Conservation (phyloP, 2,329 filamentous ascomycete genomes). For the Zasmidium angulare region DNA sequence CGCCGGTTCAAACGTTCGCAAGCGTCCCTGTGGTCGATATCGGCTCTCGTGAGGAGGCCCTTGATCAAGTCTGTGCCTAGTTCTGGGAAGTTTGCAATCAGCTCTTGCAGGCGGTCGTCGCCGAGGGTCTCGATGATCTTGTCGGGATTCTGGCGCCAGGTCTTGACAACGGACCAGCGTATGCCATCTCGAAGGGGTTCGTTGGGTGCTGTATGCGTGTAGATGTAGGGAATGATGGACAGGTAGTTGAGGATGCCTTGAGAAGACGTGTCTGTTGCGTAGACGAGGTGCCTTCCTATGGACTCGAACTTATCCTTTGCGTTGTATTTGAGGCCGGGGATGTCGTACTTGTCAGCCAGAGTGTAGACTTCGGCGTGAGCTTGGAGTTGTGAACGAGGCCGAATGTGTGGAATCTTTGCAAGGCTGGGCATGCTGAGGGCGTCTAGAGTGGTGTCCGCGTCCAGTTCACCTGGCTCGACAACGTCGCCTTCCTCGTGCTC, state of each 20-base stretch:
- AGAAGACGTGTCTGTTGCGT: neutral
- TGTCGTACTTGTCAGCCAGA: constrained; percentile 15
- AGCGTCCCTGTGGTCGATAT: no score
- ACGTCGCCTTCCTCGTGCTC: no score
- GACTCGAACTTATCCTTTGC: constrained; percentile 12
- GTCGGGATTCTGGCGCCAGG: neutral
- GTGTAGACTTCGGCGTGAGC: constrained; percentile 10
- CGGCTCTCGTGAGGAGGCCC: neutral
- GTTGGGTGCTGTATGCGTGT: neutral
- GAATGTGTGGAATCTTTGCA: neutral
- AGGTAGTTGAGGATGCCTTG: neutral
- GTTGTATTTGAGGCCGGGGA: constrained; percentile 1
- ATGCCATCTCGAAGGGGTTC: constrained; percentile 1
- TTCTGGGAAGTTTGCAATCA: constrained; percentile 1
- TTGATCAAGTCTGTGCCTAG: constrained; percentile 1
- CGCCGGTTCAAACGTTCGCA: no score
- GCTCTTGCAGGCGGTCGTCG: neutral
- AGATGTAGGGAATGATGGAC: neutral
- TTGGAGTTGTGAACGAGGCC: neutral
- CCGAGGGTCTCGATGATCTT: neutral
- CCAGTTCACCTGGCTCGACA: no score
- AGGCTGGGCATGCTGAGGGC: no score
- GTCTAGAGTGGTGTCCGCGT: no score
- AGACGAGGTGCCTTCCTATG: neutral
- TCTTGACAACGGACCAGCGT: neutral